These are phyloP conservation scores for Alternaria triticina DNA, from an alignment of 2,329 filamentous ascomycete genomes.

Conservation along the genomic window DNA sequence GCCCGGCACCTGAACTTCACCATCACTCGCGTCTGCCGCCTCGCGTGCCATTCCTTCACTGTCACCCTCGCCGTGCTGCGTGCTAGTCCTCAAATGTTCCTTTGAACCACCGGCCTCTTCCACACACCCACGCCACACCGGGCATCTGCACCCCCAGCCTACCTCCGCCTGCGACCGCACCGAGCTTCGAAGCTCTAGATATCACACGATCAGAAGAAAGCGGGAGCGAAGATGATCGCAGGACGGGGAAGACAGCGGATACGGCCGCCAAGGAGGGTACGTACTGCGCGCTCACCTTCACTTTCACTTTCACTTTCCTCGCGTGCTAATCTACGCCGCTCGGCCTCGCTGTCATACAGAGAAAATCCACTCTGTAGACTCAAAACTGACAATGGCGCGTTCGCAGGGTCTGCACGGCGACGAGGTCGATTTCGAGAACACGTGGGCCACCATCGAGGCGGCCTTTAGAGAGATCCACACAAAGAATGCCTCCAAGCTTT, in stretches of 20 bases:
- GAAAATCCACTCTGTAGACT: background rate
- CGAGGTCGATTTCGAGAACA: slow-evolving; percentile 80
- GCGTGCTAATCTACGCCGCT: background rate
- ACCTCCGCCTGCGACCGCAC: slow-evolving; percentile 2
- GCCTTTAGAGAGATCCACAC: slow-evolving; percentile 89
- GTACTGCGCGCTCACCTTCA: slow-evolving; percentile 40
- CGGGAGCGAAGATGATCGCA: slow-evolving; percentile 54
- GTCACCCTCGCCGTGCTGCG: background rate
- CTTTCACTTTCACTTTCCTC: slow-evolving; percentile 5
- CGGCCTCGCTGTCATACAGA: background rate
- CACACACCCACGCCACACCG: background rate
- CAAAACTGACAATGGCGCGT: slow-evolving; percentile 17
- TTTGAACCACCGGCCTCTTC: background rate
- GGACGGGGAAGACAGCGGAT: slow-evolving; percentile 67
- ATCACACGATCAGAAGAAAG: background rate
- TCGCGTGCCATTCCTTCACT: background rate
- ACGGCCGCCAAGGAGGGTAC: slow-evolving; percentile 70
- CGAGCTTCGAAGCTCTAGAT: background rate
- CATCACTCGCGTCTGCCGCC: slow-evolving; percentile 1
- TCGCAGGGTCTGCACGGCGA: slow-evolving; percentile 65
- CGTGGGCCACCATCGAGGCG: slow-evolving; percentile 77
- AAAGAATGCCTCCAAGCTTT: slow-evolving; percentile 86
- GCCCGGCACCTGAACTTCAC: background rate
- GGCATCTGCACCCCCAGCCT: background rate
- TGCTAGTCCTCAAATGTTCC: background rate